These are phyloP conservation scores for Flagelloscypha sp. DNA, from an alignment of 768 basidiomycete species.

Conservation along the genomic window DNA sequence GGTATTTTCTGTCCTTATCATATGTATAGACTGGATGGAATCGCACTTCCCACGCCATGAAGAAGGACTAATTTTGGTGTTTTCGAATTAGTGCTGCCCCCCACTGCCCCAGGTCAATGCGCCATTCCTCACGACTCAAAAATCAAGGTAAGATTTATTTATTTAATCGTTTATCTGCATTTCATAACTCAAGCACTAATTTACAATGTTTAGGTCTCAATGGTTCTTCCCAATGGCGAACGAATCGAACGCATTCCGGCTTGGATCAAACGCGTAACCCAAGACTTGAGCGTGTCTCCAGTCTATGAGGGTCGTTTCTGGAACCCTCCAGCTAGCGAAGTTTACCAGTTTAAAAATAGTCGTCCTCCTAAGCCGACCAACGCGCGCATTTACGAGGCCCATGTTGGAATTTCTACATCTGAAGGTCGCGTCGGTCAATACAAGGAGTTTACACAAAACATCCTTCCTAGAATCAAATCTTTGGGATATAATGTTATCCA, in stretches of 20 bases:
- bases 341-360: constrained; percentile 76
- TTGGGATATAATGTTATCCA: constrained; percentile 97
- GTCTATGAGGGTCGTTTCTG: constrained; percentile 97
- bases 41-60: constrained; percentile 80
- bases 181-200: constrained; percentile 1
- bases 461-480: constrained; percentile 80
- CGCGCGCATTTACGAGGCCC: constrained; percentile 90
- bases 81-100: constrained; percentile 77
- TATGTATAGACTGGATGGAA: constrained; percentile 74
- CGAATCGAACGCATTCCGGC: constrained; percentile 89
- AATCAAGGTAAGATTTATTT: constrained; percentile 60
- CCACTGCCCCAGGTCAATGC: constrained; percentile 56
- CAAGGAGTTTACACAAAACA: constrained; percentile 84
- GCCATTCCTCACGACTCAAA: constrained; percentile 94
- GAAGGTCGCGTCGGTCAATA: constrained; percentile 88
- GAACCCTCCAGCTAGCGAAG: constrained; percentile 75
- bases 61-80: constrained; percentile 76
- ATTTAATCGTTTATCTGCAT: constrained; percentile 1
- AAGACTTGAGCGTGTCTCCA: constrained; percentile 83
- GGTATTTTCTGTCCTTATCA: constrained; percentile 4
- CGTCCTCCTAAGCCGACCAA: constrained; percentile 59
- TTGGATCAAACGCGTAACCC: constrained; percentile 94
- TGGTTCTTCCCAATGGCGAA: constrained; percentile 70
- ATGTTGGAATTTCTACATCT: constrained; percentile 91
- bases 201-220: constrained; percentile 60